phyloP scores from a whole-genome alignment of 331 rosid species.

The Quercus phellos region DNA sequence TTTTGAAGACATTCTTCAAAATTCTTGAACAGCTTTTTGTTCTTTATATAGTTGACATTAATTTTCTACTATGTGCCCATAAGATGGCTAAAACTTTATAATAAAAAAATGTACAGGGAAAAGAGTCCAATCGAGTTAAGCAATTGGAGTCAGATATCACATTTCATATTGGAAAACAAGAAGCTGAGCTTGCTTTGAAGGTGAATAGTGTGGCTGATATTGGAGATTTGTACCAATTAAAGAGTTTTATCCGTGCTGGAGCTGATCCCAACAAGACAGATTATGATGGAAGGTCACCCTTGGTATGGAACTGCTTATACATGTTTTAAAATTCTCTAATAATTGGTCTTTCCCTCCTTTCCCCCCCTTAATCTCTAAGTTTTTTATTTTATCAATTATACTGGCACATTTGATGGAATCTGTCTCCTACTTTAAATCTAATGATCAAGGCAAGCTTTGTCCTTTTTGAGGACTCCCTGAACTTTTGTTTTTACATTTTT shows the following conservation, averaged over 20 bases:
- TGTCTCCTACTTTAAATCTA: neutral
- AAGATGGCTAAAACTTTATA: neutral
- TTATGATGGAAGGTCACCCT: constrained; percentile 95
- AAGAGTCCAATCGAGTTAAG: constrained; percentile 56
- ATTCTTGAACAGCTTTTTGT: neutral
- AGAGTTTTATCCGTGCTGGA: constrained; percentile 82
- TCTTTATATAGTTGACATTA: neutral
- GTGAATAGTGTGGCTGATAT: constrained; percentile 72
- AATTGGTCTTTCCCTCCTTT: constrained; percentile 7
- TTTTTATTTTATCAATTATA: neutral
- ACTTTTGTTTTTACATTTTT: neutral
- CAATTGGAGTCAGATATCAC: constrained; percentile 86
- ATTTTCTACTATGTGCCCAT: neutral
- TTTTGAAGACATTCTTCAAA: neutral
- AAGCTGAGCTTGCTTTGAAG: constrained; percentile 91
- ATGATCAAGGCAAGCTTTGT: neutral
- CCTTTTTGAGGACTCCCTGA: neutral
- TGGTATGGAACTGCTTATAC: constrained; percentile 42
- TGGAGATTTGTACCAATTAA: constrained; percentile 76
- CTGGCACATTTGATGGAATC: neutral
- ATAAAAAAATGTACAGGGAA: constrained; percentile 43
- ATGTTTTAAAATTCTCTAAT: constrained; percentile 16
- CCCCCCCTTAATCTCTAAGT: neutral
- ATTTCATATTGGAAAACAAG: constrained; percentile 87
- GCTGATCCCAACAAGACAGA: constrained; percentile 89